Percentiles rank a stretch among this genome's conserved stretches.
These are phyloP conservation scores for Isoetes taiwanensis DNA, from an alignment of 75 land plant genomes.

Conservation along the genomic window DNA sequence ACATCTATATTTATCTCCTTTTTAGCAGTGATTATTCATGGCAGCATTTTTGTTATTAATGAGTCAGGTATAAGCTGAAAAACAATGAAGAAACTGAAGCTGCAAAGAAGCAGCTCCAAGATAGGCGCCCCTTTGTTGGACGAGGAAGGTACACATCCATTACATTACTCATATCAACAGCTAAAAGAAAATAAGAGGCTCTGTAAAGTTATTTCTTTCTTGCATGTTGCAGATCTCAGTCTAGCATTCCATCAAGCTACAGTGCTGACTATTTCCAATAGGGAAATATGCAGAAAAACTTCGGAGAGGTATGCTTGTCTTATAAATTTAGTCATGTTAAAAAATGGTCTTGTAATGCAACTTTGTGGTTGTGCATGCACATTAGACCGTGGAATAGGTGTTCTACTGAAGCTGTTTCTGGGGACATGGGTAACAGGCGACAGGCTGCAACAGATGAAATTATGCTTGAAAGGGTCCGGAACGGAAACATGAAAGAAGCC, in stretches of 20 bases:
- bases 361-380: no score
- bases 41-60: no score
- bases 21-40: no score
- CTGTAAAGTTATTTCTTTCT: neutral
- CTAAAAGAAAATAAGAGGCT: no score
- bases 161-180: no score
- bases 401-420: no score
- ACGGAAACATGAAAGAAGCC: constrained; percentile 76
- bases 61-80: constrained; percentile 64
- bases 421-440: constrained; percentile 31
- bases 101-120: constrained; percentile 91
- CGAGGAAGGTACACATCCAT: constrained; percentile 45
- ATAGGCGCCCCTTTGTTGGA: constrained; percentile 64
- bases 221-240: constrained; percentile 13
- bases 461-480: constrained; percentile 92
- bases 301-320: constrained; percentile 44
- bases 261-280: constrained; percentile 93
- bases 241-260: constrained; percentile 77
- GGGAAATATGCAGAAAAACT: constrained; percentile 91
- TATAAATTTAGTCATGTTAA: no score
- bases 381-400: no score
- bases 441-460: constrained; percentile 93
- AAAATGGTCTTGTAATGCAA: no score
- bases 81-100: constrained; percentile 99
- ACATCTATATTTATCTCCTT: no score